Base-by-base conservation (phyloP, 2,329 filamentous ascomycete species). In the Colletotrichum magnum region DNA sequence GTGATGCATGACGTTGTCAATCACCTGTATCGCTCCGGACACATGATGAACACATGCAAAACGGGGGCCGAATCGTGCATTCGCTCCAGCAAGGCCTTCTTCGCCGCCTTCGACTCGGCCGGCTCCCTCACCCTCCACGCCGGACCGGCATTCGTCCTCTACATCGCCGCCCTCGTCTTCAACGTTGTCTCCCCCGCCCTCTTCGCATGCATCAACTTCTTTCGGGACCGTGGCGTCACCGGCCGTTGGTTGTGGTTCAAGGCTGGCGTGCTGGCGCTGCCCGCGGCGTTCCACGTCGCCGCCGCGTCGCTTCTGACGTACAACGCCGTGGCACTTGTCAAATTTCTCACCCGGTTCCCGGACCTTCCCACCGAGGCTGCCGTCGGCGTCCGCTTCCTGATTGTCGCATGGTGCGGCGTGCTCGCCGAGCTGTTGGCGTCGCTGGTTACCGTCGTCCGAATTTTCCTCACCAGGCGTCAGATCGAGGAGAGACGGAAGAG, bases 51-150 rank as follows among this genome's bases (percentile, higher is more conserved):
- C 26, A 57, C 26, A 7, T 61, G 67, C 47, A 48, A 57, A n/a
- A 36, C 48, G 58, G 66, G 56, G 50, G n/a, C 56, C 62, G 67
- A 67, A 32, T 45, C 50, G 47, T 57, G 56, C 56, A 60, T 69
- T 48, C 61, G 62, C 15, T 21, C 43, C 16, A 61, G 57, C 24
- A 21, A 47, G 10, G 48, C 51, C 45, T 56, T 57, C 51, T 57
- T 61, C 13, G 43, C 36, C 4, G 56, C 50, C 5, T 61, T 58
- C 39, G 45, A 47, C 48, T 41, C 45, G 21, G 51, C 21, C 26
- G n/a, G 16, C 13, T 52, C 28, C 15, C 41, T 57, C 12, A 21
- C 24, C 5, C 24, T 66, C 32, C 16, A 47, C 3, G 45, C 18
- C 16, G 56, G n/a, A 24, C 51, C 51, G 51, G 56, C 41, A 5